Percentiles rank a stretch among this genome's conserved stretches.
Evolutionary conservation across 1,284 basidiomycete genomes (phyloP).

Genomic region (Moesziomyces antarcticus): DNA sequence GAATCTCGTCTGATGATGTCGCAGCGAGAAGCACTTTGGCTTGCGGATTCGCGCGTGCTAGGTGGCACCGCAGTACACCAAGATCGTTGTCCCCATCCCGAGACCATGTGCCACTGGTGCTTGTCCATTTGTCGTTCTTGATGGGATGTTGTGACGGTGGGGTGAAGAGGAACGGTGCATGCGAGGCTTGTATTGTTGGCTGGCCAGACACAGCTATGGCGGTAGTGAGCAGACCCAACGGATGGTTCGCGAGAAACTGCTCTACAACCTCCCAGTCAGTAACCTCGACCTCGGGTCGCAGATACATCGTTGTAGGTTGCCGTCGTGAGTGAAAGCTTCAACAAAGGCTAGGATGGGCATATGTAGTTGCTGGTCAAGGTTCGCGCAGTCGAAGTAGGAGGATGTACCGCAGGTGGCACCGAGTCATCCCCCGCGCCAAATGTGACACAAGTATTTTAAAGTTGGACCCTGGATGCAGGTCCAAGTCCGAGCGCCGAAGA

Average conservation of each 20-base stretch:
- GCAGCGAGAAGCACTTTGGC: constrained; percentile 34
- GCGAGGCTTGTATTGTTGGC: constrained; percentile 32
- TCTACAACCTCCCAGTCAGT: constrained; percentile 9
- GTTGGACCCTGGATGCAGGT: too few relatives aligned
- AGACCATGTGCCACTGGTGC: constrained; percentile 7
- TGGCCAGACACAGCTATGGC: constrained; percentile 15
- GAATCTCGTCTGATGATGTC: neutral
- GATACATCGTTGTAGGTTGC: constrained; percentile 28
- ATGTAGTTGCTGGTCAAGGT: too few relatives aligned
- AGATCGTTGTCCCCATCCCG: neutral
- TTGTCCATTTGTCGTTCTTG: neutral
- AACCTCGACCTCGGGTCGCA: constrained; percentile 20
- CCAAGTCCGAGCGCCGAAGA: too few relatives aligned
- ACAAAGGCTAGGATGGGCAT: neutral
- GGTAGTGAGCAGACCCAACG: constrained; percentile 46
- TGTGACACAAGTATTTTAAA: too few relatives aligned
- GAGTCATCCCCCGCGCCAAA: too few relatives aligned
- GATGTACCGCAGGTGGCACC: too few relatives aligned
- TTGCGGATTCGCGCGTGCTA: constrained; percentile 47
- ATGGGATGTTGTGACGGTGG: neutral
- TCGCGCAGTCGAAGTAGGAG: too few relatives aligned
- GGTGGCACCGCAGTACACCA: constrained; percentile 29
- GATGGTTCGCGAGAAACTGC: constrained; percentile 12
- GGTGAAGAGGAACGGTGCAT: constrained; percentile 31
- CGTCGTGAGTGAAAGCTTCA: neutral